Evolutionary conservation across 2,329 filamentous ascomycete species (phyloP).

Genomic region (Myriosclerotinia duriaeana): DNA sequence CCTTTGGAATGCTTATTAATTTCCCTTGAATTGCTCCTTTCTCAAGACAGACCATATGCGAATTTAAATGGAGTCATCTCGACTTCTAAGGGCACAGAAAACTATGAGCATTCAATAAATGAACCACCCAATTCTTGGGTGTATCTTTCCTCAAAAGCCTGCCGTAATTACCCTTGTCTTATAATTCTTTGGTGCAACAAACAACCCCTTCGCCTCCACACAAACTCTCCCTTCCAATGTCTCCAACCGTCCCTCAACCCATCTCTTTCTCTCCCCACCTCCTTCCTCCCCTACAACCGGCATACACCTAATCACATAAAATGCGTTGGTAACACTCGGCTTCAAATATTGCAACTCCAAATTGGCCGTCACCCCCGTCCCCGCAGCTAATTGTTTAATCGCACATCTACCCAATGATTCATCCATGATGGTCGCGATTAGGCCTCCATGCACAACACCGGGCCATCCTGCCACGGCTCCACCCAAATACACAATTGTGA

Average conservation of each 20-base stretch:
- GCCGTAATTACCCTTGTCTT: constrained; percentile 26
- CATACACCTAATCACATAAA: constrained; percentile 60
- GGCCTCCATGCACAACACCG: constrained; percentile 68
- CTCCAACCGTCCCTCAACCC: constrained; percentile 55
- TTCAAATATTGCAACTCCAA: constrained; percentile 62
- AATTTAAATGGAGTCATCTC: background rate
- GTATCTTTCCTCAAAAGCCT: constrained; percentile 24
- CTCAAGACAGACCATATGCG: background rate
- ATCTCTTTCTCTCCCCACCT: constrained; percentile 39
- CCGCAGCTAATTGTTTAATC: constrained; percentile 48
- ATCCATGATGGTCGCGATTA: constrained; percentile 66
- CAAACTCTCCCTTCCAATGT: constrained; percentile 55
- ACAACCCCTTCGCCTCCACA: constrained; percentile 58
- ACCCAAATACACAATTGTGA: constrained; percentile 68
- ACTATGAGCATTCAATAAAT: background rate
- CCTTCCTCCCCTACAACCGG: constrained; percentile 43
- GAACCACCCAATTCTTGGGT: background rate
- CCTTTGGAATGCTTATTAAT: background rate
- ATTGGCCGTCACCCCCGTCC: constrained; percentile 56
- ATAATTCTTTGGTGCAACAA: constrained; percentile 55
- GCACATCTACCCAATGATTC: constrained; percentile 68
- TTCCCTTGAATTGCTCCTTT: background rate
- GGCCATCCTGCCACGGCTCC: constrained; percentile 68
- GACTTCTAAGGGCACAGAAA: background rate
- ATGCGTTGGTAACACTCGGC: constrained; percentile 58